Conservation (phyloP, 495 filamentous ascomycete species). For the Penicillium turbatum region DNA sequence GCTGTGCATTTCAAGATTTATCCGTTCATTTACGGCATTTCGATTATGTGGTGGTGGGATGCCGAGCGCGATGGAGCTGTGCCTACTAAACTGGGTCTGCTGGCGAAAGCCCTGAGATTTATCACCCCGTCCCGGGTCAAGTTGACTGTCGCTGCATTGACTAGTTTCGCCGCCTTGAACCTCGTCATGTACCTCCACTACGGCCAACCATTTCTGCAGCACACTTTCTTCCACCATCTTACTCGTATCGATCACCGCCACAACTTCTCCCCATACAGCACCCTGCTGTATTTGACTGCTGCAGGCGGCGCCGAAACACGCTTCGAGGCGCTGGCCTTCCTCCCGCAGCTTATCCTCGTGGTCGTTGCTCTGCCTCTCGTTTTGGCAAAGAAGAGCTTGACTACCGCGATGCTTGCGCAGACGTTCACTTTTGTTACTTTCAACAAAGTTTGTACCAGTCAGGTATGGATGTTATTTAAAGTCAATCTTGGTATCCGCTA, state of each 20-base stretch:
- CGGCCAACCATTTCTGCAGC: conserved; percentile 69
- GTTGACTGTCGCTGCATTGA: conserved; percentile 60
- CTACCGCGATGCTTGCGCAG: conserved; percentile 93
- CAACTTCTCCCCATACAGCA: conserved; percentile 97
- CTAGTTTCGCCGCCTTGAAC: conserved; percentile 70
- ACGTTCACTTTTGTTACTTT: conserved; percentile 96
- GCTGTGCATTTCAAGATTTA: conserved; percentile 98
- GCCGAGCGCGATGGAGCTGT: conserved; percentile 33
- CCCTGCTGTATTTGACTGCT: conserved; percentile 78
- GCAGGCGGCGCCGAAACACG: conserved; percentile 44
- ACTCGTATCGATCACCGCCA: conserved; percentile 94
- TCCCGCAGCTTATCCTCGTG: conserved; percentile 79
- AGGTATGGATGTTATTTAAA: conserved; percentile 51
- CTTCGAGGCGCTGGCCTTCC: conserved; percentile 78
- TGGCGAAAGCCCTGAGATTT: conserved; percentile 44
- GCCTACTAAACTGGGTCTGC: neutral
- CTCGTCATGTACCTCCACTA: conserved; percentile 70
- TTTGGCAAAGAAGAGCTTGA: conserved; percentile 76
- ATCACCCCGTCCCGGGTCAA: conserved; percentile 57
- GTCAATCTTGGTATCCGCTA: neutral
- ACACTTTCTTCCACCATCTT: conserved; percentile 90
- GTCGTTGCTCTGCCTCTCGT: conserved; percentile 71
- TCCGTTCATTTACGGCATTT: conserved; percentile 87
- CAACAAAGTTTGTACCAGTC: conserved; percentile 97
- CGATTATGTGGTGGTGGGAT: conserved; percentile 86